Conservation (phyloP, 768 basidiomycete species). For the Artomyces pyxidatus region DNA sequence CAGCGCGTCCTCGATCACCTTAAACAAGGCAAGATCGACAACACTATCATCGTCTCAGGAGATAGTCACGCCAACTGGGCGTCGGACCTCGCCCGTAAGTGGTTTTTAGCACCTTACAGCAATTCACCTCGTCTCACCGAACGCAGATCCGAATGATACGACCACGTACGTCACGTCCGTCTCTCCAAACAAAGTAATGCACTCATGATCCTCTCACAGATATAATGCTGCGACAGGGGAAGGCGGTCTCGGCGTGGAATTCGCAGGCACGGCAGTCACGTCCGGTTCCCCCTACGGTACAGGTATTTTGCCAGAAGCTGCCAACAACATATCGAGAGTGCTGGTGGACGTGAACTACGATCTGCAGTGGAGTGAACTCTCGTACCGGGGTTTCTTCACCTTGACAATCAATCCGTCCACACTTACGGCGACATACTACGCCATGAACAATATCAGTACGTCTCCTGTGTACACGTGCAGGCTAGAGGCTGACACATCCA, state of each 20-base stretch:
- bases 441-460: constrained; percentile 41
- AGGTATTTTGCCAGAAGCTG: constrained; percentile 29
- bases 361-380: constrained; percentile 55
- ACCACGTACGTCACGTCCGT: constrained; percentile 26
- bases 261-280: constrained; percentile 53
- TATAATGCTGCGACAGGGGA: constrained; percentile 41
- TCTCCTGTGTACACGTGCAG: constrained; percentile 3
- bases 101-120: not conserved
- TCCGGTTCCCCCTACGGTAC: constrained; percentile 40
- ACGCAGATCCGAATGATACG: constrained; percentile 41
- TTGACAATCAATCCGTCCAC: constrained; percentile 37
- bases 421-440: constrained; percentile 46
- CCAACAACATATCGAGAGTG: constrained; percentile 29
- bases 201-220: constrained; percentile 17
- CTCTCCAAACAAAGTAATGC: not conserved
- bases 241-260: constrained; percentile 51
- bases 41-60: constrained; percentile 50
- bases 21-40: constrained; percentile 41
- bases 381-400: constrained; percentile 52
- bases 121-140: not conserved
- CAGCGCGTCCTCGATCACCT: constrained; percentile 43
- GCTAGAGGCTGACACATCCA: not conserved
- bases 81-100: constrained; percentile 46
- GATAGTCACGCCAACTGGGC: constrained; percentile 60
- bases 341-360: constrained; percentile 37